Evolutionary conservation across 148 eudicot species (phyloP).

Genomic region (Amaranthus palmeri): DNA sequence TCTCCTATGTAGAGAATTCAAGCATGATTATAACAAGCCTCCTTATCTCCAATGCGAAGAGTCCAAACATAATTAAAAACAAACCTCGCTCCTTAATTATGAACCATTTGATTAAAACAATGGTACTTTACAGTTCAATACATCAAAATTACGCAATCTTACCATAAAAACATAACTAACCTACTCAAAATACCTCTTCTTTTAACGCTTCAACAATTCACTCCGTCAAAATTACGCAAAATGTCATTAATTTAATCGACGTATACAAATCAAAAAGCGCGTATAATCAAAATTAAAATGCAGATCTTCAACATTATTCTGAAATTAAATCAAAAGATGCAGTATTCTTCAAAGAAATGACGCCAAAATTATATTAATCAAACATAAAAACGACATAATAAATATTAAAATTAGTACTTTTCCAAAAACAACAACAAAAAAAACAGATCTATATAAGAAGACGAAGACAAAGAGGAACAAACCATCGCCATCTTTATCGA

Average conservation of each 20-base stretch:
- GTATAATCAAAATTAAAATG: not conserved
- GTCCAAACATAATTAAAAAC: no score
- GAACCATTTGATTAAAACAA: no score
- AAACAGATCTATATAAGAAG: not conserved
- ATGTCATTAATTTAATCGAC: not conserved
- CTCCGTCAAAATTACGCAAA: no score
- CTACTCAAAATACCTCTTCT: no score
- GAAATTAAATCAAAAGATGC: not conserved
- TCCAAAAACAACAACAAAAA: not conserved
- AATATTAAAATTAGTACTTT: not conserved
- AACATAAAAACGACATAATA: not conserved
- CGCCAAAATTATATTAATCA: not conserved
- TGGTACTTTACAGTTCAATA: no score
- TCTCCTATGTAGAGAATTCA: no score
- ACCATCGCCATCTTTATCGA: slow-evolving; percentile 74
- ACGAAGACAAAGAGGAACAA: slow-evolving; percentile 8
- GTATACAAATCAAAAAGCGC: not conserved
- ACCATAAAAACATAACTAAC: no score
- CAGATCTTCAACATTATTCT: slow-evolving; percentile 9
- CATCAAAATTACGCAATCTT: no score
- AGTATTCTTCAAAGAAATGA: not conserved
- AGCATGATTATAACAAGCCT: no score
- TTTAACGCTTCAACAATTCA: no score
- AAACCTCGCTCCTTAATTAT: no score
- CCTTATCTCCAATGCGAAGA: no score